These are phyloP conservation scores for Marasmius fiardii DNA, from an alignment of 1,284 basidiomycete species.

Conservation along the genomic window DNA sequence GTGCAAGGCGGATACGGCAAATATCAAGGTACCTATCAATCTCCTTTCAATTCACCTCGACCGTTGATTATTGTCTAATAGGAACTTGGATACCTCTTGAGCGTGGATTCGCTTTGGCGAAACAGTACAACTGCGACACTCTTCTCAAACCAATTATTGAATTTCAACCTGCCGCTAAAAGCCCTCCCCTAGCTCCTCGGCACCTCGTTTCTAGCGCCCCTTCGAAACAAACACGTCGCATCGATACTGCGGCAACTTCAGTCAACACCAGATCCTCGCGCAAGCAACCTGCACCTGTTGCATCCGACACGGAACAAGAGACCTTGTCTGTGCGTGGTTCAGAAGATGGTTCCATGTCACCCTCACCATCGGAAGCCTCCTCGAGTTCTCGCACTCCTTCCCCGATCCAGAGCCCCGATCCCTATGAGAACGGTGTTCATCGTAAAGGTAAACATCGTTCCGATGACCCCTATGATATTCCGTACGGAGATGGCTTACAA, in stretches of 20 bases:
- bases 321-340: conserved; percentile 62
- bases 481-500: conserved; percentile 31
- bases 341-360: conserved; percentile 82
- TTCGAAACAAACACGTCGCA: conserved; percentile 50
- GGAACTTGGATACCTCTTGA: conserved; percentile 99
- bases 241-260: conserved; percentile 29
- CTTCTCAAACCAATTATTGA: conserved; percentile 94
- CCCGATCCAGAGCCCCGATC: conserved; percentile 64
- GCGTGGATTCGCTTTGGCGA: conserved; percentile 81
- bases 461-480: conserved; percentile 28
- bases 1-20: conserved; percentile 99
- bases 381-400: conserved; percentile 89
- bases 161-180: conserved; percentile 88
- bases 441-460: conserved; percentile 31
- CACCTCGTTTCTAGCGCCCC: conserved; percentile 76
- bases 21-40: conserved; percentile 78
- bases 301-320: conserved; percentile 57
- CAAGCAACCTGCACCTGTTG: conserved; percentile 34
- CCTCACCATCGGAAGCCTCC: conserved; percentile 81
- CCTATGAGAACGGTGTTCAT: conserved; percentile 28
- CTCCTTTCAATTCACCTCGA: conserved; percentile 10
- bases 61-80: conserved; percentile 29
- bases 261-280: conserved; percentile 55
- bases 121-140: conserved; percentile 90
- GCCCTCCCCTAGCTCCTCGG: conserved; percentile 95